Percentiles rank a stretch among this genome's conserved stretches.
Evolutionary conservation across 768 basidiomycete species (phyloP).

Genomic region (Rhodocollybia butyracea): DNA sequence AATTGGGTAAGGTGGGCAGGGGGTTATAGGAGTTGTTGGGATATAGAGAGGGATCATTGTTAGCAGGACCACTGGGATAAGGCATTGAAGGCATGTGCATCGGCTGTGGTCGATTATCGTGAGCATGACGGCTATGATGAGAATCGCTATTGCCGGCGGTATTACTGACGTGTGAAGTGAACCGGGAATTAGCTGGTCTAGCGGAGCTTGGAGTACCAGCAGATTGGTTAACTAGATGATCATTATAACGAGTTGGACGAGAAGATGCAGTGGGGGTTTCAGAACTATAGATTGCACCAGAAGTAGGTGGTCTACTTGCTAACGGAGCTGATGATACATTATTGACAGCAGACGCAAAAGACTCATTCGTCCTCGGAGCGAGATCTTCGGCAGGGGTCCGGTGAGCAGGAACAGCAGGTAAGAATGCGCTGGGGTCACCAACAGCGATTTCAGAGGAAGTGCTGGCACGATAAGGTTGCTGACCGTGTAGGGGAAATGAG

Average conservation of each 20-base stretch:
- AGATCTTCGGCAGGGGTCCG: not conserved
- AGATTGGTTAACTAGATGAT: not conserved
- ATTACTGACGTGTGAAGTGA: not conserved
- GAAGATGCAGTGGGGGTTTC: conserved; percentile 1
- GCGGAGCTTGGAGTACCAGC: not conserved
- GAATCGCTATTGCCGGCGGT: not conserved
- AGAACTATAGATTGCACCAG: not conserved
- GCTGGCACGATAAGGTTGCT: not conserved
- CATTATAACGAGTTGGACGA: not conserved
- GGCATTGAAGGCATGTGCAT: not conserved
- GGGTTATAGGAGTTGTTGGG: not conserved
- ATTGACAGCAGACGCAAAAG: not conserved
- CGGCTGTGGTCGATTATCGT: conserved; percentile 1
- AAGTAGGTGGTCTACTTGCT: not conserved
- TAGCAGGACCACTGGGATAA: not conserved
- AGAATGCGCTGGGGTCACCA: not conserved
- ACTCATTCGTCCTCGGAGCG: not conserved
- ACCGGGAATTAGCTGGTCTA: not conserved
- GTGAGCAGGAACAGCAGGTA: not conserved
- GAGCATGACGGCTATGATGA: not conserved
- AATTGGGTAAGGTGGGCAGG: not conserved
- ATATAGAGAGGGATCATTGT: not conserved
- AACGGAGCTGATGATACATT: not conserved
- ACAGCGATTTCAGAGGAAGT: conserved; percentile 2
- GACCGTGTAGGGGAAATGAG: not conserved